Evolutionary conservation across 2,329 filamentous ascomycete genomes (phyloP), one percentile per base, ranked within the genome.

Genomic region (Fonsecaea multimorphosa): DNA sequence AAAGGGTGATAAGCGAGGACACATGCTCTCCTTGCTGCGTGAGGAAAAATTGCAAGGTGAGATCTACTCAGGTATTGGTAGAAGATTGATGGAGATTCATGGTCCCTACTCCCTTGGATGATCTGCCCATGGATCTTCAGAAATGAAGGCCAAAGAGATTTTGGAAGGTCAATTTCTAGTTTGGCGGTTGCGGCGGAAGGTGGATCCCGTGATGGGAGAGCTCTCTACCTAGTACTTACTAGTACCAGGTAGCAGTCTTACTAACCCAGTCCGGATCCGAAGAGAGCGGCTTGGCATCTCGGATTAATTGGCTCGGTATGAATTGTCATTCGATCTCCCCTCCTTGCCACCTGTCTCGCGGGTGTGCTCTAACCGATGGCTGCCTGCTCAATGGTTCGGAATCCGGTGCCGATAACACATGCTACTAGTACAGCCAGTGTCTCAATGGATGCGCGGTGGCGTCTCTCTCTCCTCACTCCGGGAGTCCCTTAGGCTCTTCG

Each of bases 141-240:
- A 24, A 24, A 19, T 49, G 44, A 49, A 9, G 44, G 19, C 22
- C 19, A 12, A n/a, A n/a, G n/a, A 24, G 22, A 7, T 49, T 24
- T 24, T 12, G 11, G 22, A 49, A 51, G 57, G 40, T 49, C 40
- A 51, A 49, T 40, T 32, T 59, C 57, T 32, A 24, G n/a, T 51
- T 16, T 32, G 57, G 44, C 44, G 19, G 19, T 49, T 24, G 22
- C 19, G 4, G 44, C 44, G 44, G 44, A 49, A 49, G 44, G 44
- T 49, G 44, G 44, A 49, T 49, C 44, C 44, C 44, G 44, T 49
- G 19, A 27, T 49, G 22, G 8, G 22, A 5, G 11, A 14, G 44
- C 22, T 24, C n/a, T n/a, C n/a, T n/a, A n/a, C n/a, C n/a, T n/a
- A n/a, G n/a, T n/a, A n/a, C n/a, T n/a, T n/a, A n/a, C n/a, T n/a